Evolutionary conservation across 768 basidiomycete genomes (phyloP).

Genomic region (Lepiota subincarnata): DNA sequence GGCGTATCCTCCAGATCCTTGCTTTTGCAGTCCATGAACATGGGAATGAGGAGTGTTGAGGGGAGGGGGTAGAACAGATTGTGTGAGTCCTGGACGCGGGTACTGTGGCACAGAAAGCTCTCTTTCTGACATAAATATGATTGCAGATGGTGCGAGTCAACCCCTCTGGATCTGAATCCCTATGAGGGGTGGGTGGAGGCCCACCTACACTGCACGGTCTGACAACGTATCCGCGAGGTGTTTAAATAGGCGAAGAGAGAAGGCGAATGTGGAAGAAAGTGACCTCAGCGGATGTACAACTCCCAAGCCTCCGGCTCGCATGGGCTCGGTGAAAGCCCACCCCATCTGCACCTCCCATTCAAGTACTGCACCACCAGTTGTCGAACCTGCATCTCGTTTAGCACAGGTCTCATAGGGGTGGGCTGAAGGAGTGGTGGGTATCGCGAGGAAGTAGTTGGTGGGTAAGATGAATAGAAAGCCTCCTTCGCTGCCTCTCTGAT

Average conservation of each 20-base stretch:
- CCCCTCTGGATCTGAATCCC: background rate
- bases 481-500: slow-evolving; percentile 4
- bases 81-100: background rate
- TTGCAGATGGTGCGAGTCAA: background rate
- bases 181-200: background rate
- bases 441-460: background rate
- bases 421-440: background rate
- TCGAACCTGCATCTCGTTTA: slow-evolving; percentile 1
- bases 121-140: slow-evolving; percentile 1
- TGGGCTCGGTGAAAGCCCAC: background rate
- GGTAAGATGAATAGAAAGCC: background rate
- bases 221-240: background rate
- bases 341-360: background rate
- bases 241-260: background rate
- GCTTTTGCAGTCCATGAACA: background rate
- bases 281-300: background rate
- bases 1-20: background rate
- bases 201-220: background rate
- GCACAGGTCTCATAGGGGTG: too few species aligned
- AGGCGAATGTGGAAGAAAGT: background rate
- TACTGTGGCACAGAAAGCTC: background rate
- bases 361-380: background rate
- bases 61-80: background rate
- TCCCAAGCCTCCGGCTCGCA: slow-evolving; percentile 1
- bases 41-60: background rate